These are phyloP conservation scores for Sugiyamaella castrensis DNA, from an alignment of 1,139 yeast species.

Conservation along the genomic window DNA sequence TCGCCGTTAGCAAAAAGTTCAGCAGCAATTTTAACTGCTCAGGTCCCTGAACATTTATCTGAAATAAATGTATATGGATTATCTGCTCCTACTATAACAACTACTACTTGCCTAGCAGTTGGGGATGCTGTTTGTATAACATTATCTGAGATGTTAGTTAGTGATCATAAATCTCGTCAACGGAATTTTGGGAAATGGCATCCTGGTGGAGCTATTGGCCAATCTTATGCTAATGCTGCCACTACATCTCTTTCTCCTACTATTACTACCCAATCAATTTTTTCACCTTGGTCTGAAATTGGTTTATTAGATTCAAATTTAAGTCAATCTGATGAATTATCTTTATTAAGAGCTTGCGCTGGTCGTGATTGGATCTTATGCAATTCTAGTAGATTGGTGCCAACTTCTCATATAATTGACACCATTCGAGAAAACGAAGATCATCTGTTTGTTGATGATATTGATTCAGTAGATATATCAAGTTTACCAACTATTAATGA, in stretches of 20 bases:
- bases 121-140: constrained; percentile 80
- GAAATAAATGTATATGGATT: constrained; percentile 74
- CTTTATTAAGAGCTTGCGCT: constrained; percentile 27
- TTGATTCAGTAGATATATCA: constrained; percentile 6
- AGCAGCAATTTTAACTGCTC: constrained; percentile 59
- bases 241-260: background rate
- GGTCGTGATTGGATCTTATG: constrained; percentile 21
- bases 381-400: constrained; percentile 14
- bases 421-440: constrained; percentile 1
- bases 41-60: constrained; percentile 53
- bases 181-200: constrained; percentile 65
- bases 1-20: constrained; percentile 48
- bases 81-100: constrained; percentile 85
- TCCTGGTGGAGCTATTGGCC: constrained; percentile 91
- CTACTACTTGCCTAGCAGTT: constrained; percentile 70
- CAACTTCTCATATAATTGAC: constrained; percentile 2
- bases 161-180: constrained; percentile 53
- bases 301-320: constrained; percentile 10
- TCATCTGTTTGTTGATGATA: constrained; percentile 1
- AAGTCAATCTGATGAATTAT: constrained; percentile 20
- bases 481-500: constrained; percentile 10
- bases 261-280: background rate
- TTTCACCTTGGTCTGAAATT: constrained; percentile 12
- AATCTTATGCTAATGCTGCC: constrained; percentile 35
- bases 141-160: constrained; percentile 62